These are phyloP conservation scores for Lactarius quietus DNA, from an alignment of 768 basidiomycete species.

Conservation along the genomic window DNA sequence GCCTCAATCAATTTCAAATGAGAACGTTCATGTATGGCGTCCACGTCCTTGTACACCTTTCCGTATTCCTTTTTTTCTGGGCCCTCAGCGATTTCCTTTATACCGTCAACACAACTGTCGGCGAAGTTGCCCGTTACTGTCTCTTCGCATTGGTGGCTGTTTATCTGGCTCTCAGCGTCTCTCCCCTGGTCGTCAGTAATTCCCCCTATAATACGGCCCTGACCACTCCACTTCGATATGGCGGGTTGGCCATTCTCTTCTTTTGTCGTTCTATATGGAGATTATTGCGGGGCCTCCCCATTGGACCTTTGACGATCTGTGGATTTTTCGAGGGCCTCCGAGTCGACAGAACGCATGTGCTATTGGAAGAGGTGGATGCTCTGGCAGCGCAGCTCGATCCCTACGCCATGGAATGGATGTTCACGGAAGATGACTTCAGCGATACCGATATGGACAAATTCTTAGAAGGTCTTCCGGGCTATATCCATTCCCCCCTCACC, in stretches of 20 bases:
- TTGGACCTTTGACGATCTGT: too few relatives aligned
- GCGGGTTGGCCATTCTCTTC: not conserved
- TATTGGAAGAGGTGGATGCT: too few relatives aligned
- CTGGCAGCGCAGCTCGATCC: not conserved
- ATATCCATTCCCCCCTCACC: slow-evolving; percentile 3
- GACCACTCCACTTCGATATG: slow-evolving; percentile 2
- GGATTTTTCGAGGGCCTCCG: too few relatives aligned
- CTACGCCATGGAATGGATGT: slow-evolving; percentile 13
- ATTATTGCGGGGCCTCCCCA: not conserved
- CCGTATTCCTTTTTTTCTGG: slow-evolving; percentile 19
- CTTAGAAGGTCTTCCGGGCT: slow-evolving; percentile 12
- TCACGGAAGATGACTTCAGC: slow-evolving; percentile 10
- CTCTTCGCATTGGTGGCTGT: not conserved
- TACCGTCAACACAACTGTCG: not conserved
- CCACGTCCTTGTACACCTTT: slow-evolving; percentile 11
- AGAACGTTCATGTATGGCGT: slow-evolving; percentile 7
- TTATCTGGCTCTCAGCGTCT: slow-evolving; percentile 12
- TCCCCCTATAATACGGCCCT: slow-evolving; percentile 19
- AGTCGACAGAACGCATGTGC: too few relatives aligned
- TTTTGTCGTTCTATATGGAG: not conserved
- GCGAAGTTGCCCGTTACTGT: not conserved
- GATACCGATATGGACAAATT: slow-evolving; percentile 17
- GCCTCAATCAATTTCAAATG: slow-evolving; percentile 9
- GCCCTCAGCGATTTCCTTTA: slow-evolving; percentile 13
- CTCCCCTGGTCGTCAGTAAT: slow-evolving; percentile 8